Conservation (phyloP, 768 basidiomycete genomes). For the Auricularia cornea region DNA sequence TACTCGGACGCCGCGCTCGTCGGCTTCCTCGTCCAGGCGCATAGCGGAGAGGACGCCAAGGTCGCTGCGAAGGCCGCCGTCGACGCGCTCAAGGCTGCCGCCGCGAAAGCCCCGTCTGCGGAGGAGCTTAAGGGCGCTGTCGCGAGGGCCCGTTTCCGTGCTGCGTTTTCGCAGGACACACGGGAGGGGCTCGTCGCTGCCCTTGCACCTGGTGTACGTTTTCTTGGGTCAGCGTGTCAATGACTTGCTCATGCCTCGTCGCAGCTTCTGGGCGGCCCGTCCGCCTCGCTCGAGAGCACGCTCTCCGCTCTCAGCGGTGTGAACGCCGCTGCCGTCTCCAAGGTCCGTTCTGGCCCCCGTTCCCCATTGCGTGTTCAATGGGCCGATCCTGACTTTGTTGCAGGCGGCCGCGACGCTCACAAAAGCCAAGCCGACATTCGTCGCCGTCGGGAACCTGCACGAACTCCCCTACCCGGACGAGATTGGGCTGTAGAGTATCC, state of each 20-base stretch:
- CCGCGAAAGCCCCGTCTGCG: slow-evolving; percentile 26
- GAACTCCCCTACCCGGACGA: slow-evolving; percentile 79
- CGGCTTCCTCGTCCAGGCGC: slow-evolving; percentile 70
- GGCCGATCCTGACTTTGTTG: no score
- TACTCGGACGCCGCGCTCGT: slow-evolving; percentile 91
- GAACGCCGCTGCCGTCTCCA: slow-evolving; percentile 54
- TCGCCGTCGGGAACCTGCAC: slow-evolving; percentile 73
- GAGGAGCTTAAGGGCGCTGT: slow-evolving; percentile 76
- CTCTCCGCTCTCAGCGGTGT: slow-evolving; percentile 66
- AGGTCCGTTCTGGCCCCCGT: slow-evolving; percentile 15
- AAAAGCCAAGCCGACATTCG: slow-evolving; percentile 74
- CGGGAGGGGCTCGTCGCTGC: slow-evolving; percentile 56
- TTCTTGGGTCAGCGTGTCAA: neutral
- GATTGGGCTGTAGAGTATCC: slow-evolving; percentile 49
- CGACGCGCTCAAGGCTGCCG: slow-evolving; percentile 47
- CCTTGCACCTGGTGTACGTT: slow-evolving; percentile 56
- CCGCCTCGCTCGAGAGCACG: slow-evolving; percentile 50
- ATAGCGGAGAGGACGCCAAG: slow-evolving; percentile 51
- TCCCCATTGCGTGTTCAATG: no score
- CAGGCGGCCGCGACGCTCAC: slow-evolving; percentile 53
- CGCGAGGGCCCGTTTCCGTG: slow-evolving; percentile 80
- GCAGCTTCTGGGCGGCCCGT: slow-evolving; percentile 55
- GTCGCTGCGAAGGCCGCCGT: slow-evolving; percentile 65
- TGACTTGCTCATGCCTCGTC: neutral
- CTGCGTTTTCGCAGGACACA: slow-evolving; percentile 61